A percentile compares a stretch with the other conserved stretches of the same genome.
These are phyloP conservation scores for Fistulifera pelliculosa DNA, from an alignment of 108 stramenopile genomes.

Conservation along the genomic window DNA sequence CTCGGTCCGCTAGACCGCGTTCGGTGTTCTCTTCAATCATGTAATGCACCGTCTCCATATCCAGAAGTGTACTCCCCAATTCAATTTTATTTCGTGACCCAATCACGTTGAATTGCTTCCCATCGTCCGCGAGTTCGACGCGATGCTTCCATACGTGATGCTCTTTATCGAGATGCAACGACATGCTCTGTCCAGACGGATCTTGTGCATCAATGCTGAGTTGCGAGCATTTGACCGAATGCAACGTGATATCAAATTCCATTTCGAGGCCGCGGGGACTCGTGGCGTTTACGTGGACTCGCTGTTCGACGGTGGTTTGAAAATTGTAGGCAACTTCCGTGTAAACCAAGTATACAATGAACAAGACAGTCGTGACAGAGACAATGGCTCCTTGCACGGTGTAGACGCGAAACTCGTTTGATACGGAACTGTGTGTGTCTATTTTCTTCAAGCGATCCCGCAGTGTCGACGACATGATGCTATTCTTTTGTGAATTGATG, in stretches of 20 bases:
- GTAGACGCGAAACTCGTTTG: slow-evolving; percentile 74
- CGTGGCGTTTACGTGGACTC: slow-evolving; percentile 84
- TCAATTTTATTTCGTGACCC: slow-evolving; percentile 44
- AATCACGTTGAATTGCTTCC: slow-evolving; percentile 6
- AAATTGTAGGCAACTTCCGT: slow-evolving; percentile 69
- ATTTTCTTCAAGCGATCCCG: slow-evolving; percentile 26
- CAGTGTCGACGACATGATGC: not conserved
- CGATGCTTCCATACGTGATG: slow-evolving; percentile 88
- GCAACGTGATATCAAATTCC: slow-evolving; percentile 89
- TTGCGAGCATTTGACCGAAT: slow-evolving; percentile 66
- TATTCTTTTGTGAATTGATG: too few species aligned
- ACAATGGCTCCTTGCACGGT: slow-evolving; percentile 49
- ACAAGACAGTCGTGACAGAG: slow-evolving; percentile 29
- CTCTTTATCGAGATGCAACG: slow-evolving; percentile 60
- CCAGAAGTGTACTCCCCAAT: slow-evolving; percentile 66
- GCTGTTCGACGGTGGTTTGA: slow-evolving; percentile 35
- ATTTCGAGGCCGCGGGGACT: slow-evolving; percentile 60
- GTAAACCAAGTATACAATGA: slow-evolving; percentile 48
- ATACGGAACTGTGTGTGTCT: slow-evolving; percentile 65
- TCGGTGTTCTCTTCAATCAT: slow-evolving; percentile 5
- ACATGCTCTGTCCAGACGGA: slow-evolving; percentile 77
- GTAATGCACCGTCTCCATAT: slow-evolving; percentile 15
- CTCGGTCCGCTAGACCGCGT: not conserved
- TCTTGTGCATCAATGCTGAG: slow-evolving; percentile 88
- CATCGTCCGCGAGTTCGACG: slow-evolving; percentile 22